Evolutionary conservation across 2,329 filamentous ascomycete species (phyloP).

Genomic region (Clonostachys rhizophaga): DNA sequence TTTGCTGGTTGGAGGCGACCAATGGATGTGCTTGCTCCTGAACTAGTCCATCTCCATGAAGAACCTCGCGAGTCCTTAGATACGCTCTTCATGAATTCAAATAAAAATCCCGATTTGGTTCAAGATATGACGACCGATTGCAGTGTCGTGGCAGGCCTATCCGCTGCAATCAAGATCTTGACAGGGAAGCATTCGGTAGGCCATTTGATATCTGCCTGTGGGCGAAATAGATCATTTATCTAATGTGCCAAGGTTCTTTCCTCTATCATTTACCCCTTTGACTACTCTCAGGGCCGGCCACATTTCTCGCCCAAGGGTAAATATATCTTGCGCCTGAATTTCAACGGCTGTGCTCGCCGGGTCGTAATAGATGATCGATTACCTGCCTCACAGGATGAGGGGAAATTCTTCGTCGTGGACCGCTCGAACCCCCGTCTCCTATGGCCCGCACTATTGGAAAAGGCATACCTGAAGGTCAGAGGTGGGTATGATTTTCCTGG

Average conservation of each 20-base stretch:
- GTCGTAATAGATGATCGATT: slow-evolving; percentile 88
- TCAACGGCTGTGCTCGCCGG: slow-evolving; percentile 87
- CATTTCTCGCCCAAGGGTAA: slow-evolving; percentile 73
- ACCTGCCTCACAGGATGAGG: slow-evolving; percentile 68
- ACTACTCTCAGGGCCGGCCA: slow-evolving; percentile 52
- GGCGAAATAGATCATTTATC: not conserved
- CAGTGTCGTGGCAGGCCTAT: slow-evolving; percentile 93
- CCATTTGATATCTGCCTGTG: not conserved
- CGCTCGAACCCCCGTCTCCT: slow-evolving; percentile 74
- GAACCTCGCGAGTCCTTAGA: slow-evolving; percentile 13
- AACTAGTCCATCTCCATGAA: slow-evolving; percentile 1
- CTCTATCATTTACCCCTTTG: slow-evolving; percentile 71
- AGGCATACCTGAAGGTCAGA: slow-evolving; percentile 91
- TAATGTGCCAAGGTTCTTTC: slow-evolving; percentile 53
- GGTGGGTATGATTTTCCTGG: slow-evolving; percentile 97
- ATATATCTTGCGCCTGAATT: slow-evolving; percentile 88
- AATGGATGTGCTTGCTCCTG: slow-evolving; percentile 17
- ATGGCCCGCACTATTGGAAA: slow-evolving; percentile 92
- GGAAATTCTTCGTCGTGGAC: slow-evolving; percentile 83
- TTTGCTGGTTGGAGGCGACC: slow-evolving; percentile 76
- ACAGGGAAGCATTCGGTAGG: slow-evolving; percentile 65
- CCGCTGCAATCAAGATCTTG: slow-evolving; percentile 68
- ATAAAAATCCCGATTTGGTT: slow-evolving; percentile 70
- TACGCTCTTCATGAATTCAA: slow-evolving; percentile 48
- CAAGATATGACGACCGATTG: slow-evolving; percentile 96